These are phyloP conservation scores for Lasiosphaeriaceae sp. DNA, from an alignment of 495 filamentous ascomycete species.

Conservation along the genomic window DNA sequence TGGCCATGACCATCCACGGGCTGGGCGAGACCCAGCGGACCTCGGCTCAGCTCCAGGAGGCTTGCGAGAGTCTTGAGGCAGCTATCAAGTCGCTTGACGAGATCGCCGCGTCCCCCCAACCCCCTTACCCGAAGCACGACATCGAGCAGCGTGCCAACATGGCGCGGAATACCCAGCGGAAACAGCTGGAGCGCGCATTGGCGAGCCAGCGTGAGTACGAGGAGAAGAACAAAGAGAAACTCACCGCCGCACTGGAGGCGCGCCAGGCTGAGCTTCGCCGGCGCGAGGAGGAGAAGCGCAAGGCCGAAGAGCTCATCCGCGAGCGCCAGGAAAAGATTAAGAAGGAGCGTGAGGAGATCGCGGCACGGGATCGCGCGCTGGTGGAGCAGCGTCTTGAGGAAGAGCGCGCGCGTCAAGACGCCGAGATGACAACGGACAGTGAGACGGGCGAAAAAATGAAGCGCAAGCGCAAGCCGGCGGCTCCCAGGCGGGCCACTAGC, in stretches of 20 bases:
- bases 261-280: slow-evolving; percentile 72
- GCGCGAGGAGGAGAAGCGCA: slow-evolving; percentile 63
- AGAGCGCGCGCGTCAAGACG: slow-evolving; percentile 62
- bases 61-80: slow-evolving; percentile 78
- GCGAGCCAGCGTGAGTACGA: slow-evolving; percentile 88
- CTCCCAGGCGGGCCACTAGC: slow-evolving; percentile 3
- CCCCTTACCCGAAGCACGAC: slow-evolving; percentile 85
- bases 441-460: slow-evolving; percentile 76
- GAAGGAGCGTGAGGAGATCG: slow-evolving; percentile 74
- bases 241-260: slow-evolving; percentile 67
- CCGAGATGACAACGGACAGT: slow-evolving; percentile 68
- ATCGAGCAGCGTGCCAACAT: slow-evolving; percentile 95
- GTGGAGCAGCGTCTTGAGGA: slow-evolving; percentile 69
- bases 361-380: slow-evolving; percentile 67
- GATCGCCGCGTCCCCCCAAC: slow-evolving; percentile 75
- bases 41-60: slow-evolving; percentile 71
- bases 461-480: slow-evolving; percentile 63
- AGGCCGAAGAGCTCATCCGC: slow-evolving; percentile 59
- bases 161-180: slow-evolving; percentile 88
- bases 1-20: slow-evolving; percentile 74
- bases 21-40: slow-evolving; percentile 72
- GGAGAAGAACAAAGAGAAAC: slow-evolving; percentile 81
- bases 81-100: slow-evolving; percentile 78
- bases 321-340: slow-evolving; percentile 73
- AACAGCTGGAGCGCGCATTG: slow-evolving; percentile 80